Percentiles rank a stretch among this genome's conserved stretches.
Evolutionary conservation across 129 eudicot genomes (phyloP).

Genomic region (Solidago caesia): DNA sequence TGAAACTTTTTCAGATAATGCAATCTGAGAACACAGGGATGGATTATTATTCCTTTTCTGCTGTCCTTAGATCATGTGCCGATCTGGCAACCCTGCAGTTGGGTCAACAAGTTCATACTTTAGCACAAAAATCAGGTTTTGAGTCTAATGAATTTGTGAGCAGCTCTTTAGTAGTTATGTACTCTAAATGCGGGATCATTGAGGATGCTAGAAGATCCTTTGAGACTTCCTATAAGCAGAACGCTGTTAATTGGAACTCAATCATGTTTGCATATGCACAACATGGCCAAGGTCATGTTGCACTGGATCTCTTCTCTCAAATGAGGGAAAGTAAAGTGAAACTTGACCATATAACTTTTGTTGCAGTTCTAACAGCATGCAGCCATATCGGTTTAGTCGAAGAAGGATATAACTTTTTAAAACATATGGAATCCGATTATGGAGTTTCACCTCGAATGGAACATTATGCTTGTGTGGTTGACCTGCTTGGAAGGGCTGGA

Average conservation of each 20-base stretch:
- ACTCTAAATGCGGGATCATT: conserved; percentile 80
- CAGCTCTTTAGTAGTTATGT: conserved; percentile 80
- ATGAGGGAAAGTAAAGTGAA: conserved; percentile 58
- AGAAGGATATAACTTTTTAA: conserved; percentile 55
- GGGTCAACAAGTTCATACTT: conserved; percentile 75
- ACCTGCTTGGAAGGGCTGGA: conserved; percentile 77
- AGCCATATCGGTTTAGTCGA: conserved; percentile 83
- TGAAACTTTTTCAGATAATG: conserved; percentile 61
- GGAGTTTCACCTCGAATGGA: conserved; percentile 79
- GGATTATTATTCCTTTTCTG: conserved; percentile 79
- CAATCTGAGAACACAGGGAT: conserved; percentile 41
- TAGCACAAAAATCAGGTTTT: conserved; percentile 58
- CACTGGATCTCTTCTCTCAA: conserved; percentile 58
- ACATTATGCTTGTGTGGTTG: conserved; percentile 89
- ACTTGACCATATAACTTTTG: conserved; percentile 85
- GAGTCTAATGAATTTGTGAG: conserved; percentile 70
- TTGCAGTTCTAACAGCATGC: conserved; percentile 87
- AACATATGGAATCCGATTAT: conserved; percentile 64
- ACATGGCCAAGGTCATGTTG: conserved; percentile 70
- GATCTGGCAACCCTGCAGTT: conserved; percentile 72
- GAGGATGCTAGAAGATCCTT: conserved; percentile 73
- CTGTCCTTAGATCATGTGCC: conserved; percentile 74
- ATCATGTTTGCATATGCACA: conserved; percentile 88
- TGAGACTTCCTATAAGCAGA: conserved; percentile 50
- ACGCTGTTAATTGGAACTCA: conserved; percentile 83